Evolutionary conservation across 1,139 yeast genomes (phyloP).

Genomic region (Ogataea hybrid): DNA sequence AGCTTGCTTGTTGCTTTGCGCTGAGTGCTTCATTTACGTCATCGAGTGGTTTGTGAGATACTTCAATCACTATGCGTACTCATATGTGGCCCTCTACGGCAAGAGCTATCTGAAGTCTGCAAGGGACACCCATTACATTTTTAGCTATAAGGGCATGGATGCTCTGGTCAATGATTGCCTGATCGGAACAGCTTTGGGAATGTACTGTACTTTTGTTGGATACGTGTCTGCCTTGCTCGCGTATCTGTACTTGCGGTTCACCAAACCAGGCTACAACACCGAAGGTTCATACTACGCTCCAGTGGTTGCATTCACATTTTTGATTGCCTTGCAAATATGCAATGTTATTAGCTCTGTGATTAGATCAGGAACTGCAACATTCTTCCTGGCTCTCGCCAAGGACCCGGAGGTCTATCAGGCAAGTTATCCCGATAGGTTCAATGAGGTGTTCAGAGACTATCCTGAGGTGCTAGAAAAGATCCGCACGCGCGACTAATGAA

Average conservation of each 20-base stretch:
- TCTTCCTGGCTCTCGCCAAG: constrained; percentile 82
- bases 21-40: constrained; percentile 33
- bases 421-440: constrained; percentile 59
- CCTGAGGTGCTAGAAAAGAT: constrained; percentile 54
- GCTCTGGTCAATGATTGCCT: constrained; percentile 63
- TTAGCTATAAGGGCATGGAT: constrained; percentile 75
- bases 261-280: constrained; percentile 71
- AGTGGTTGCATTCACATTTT: constrained; percentile 70
- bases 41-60: constrained; percentile 44
- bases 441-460: constrained; percentile 52
- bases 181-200: constrained; percentile 70
- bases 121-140: constrained; percentile 71
- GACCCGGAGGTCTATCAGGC: constrained; percentile 84
- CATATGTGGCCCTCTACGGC: constrained; percentile 86
- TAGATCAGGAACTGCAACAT: constrained; percentile 79
- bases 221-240: constrained; percentile 68
- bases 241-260: constrained; percentile 66
- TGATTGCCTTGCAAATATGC: constrained; percentile 62
- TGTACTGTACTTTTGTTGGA: constrained; percentile 70
- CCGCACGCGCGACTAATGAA: constrained; percentile 6
- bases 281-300: constrained; percentile 72
- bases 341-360: constrained; percentile 72
- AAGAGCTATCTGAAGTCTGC: constrained; percentile 72
- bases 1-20: constrained; percentile 68
- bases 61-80: constrained; percentile 87